Evolutionary conservation across 2,329 filamentous ascomycete species (phyloP).

Genomic region (Lasiodiplodia theobromae): DNA sequence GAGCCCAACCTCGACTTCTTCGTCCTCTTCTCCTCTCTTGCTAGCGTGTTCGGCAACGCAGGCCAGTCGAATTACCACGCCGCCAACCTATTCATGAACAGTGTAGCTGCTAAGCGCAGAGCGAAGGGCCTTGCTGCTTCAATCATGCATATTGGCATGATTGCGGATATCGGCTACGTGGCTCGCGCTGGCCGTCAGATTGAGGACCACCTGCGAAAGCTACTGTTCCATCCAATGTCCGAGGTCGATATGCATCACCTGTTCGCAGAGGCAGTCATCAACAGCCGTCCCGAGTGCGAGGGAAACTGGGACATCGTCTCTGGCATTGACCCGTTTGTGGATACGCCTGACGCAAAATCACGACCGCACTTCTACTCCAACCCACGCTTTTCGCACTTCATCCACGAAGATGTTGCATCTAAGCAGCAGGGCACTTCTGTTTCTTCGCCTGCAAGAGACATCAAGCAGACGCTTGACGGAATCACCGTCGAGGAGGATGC

Average conservation of each 20-base stretch:
- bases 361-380: conserved; percentile 5
- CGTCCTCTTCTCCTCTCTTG: conserved; percentile 36
- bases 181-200: background rate
- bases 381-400: conserved; percentile 16
- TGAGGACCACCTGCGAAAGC: conserved; percentile 6
- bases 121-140: conserved; percentile 49
- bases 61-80: conserved; percentile 37
- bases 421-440: background rate
- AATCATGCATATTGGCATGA: conserved; percentile 48
- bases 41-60: conserved; percentile 31
- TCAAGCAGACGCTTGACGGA: conserved; percentile 1
- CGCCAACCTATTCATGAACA: conserved; percentile 49
- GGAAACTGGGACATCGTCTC: background rate
- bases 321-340: background rate
- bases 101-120: conserved; percentile 47
- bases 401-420: background rate
- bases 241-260: conserved; percentile 61
- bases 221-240: conserved; percentile 42
- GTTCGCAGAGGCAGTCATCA: conserved; percentile 61
- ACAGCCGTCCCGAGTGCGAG: too few relatives aligned
- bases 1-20: conserved; percentile 37
- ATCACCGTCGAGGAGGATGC: background rate
- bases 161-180: conserved; percentile 55
- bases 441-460: background rate
- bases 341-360: background rate